phyloP scores from a whole-genome alignment of 176 grass and related monocot genomes.

The Raddia guianensis region DNA sequence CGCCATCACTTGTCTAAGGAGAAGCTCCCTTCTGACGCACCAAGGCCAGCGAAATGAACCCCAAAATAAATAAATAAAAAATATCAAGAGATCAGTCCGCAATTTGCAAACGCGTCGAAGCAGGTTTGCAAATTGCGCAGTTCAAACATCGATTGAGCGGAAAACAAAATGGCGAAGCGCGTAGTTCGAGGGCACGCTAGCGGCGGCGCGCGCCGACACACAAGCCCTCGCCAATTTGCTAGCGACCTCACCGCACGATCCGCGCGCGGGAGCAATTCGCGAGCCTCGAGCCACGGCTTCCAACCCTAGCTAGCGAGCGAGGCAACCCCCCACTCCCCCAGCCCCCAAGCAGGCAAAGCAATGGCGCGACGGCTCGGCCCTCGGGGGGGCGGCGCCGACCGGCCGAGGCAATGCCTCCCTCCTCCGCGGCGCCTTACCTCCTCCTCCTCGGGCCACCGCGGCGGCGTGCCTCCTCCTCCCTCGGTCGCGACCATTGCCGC shows the following conservation, averaged over 20 bases:
- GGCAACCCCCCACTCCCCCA: not conserved
- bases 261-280: not conserved
- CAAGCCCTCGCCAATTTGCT: too few relatives aligned
- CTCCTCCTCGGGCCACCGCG: conserved; percentile 50
- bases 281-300: not conserved
- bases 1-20: not conserved
- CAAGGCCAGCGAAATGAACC: not conserved
- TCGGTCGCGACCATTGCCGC: conserved; percentile 47
- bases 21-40: not conserved
- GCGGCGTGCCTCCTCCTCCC: conserved; percentile 26
- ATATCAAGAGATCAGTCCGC: not conserved
- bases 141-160: not conserved
- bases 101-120: not conserved
- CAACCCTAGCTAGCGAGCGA: not conserved
- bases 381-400: too few relatives aligned
- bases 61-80: too few relatives aligned
- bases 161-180: not conserved
- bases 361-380: not conserved
- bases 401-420: conserved; percentile 35
- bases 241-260: too few relatives aligned
- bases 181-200: not conserved
- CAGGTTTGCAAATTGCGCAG: not conserved
- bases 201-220: not conserved
- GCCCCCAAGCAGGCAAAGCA: not conserved
- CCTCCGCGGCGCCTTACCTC: conserved; percentile 58